Conservation (phyloP, 306 rosid species). For the Castanea crenata region DNA sequence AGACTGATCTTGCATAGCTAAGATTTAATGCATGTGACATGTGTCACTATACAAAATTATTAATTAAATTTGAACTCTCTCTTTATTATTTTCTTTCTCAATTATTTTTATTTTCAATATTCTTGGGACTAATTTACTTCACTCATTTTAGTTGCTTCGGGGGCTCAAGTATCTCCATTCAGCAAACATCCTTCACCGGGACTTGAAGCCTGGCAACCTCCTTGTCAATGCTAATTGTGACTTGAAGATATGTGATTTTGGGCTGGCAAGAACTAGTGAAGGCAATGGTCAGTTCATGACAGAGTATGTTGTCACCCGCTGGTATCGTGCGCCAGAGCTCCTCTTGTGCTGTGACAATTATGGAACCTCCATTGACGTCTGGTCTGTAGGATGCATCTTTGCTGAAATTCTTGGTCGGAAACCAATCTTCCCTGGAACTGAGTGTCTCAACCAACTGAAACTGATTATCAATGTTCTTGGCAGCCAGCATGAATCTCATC, state of each 20-base stretch:
- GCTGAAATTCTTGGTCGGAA: slow-evolving; percentile 88
- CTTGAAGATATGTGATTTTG: slow-evolving; percentile 87
- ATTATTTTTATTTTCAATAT: not conserved
- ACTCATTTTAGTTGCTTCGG: slow-evolving; percentile 55
- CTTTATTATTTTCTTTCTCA: not conserved
- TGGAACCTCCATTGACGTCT: slow-evolving; percentile 85
- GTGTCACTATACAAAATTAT: not conserved
- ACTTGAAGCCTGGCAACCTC: slow-evolving; percentile 85
- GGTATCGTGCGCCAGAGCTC: slow-evolving; percentile 97
- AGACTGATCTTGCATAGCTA: not conserved
- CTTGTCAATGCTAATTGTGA: slow-evolving; percentile 75
- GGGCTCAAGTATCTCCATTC: slow-evolving; percentile 91
- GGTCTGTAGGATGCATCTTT: slow-evolving; percentile 96
- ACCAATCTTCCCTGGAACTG: slow-evolving; percentile 81
- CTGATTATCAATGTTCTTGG: slow-evolving; percentile 74
- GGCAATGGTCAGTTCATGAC: slow-evolving; percentile 74
- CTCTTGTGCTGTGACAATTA: slow-evolving; percentile 73
- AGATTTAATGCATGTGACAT: not conserved
- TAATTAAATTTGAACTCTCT: not conserved
- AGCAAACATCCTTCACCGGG: slow-evolving; percentile 84
- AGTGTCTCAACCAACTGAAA: slow-evolving; percentile 73
- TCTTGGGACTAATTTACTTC: slow-evolving; percentile 26
- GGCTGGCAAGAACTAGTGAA: slow-evolving; percentile 71
- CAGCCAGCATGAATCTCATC: slow-evolving; percentile 57
- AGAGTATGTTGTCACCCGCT: slow-evolving; percentile 89